Conservation (phyloP, 805 yeast species). For the Candida oleophila region DNA sequence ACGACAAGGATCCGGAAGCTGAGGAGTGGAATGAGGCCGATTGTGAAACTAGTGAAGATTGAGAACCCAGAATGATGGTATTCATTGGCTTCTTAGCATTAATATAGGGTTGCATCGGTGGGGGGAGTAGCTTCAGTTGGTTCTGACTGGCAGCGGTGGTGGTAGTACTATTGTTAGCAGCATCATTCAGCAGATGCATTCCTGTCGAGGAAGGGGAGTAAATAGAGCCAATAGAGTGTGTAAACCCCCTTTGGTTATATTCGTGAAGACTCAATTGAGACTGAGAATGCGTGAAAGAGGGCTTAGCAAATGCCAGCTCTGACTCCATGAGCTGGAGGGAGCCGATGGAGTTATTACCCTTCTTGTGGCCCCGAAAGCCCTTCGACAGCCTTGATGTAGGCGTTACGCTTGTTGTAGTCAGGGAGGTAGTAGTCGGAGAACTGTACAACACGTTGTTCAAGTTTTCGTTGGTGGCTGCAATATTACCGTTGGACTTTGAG, state of each 20-base stretch:
- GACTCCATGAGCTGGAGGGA: constrained; percentile 3
- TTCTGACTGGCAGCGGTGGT: not conserved
- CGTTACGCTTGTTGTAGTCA: not conserved
- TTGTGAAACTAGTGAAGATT: constrained; percentile 4
- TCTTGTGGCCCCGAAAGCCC: not conserved
- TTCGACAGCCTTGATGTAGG: not conserved
- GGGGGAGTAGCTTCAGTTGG: not conserved
- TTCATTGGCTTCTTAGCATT: not conserved
- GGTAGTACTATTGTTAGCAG: not conserved
- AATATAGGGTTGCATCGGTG: not conserved
- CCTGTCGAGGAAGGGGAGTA: not conserved
- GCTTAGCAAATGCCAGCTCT: not conserved
- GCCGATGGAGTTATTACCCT: constrained; percentile 3
- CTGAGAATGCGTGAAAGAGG: not conserved
- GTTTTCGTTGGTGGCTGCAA: constrained; percentile 7
- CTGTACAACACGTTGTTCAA: constrained; percentile 7
- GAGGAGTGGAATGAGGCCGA: constrained; percentile 3
- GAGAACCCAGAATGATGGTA: not conserved
- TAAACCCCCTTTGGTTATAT: not conserved
- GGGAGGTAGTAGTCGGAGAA: not conserved
- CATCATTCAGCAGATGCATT: not conserved
- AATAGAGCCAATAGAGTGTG: not conserved
- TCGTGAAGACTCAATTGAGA: constrained; percentile 3
- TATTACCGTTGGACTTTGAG: constrained; percentile 8
- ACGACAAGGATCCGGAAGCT: not conserved